Percentiles rank a stretch among this genome's conserved stretches.
Evolutionary conservation across 495 filamentous ascomycete genomes (phyloP).

Genomic region (Parachaetomium inaequale): DNA sequence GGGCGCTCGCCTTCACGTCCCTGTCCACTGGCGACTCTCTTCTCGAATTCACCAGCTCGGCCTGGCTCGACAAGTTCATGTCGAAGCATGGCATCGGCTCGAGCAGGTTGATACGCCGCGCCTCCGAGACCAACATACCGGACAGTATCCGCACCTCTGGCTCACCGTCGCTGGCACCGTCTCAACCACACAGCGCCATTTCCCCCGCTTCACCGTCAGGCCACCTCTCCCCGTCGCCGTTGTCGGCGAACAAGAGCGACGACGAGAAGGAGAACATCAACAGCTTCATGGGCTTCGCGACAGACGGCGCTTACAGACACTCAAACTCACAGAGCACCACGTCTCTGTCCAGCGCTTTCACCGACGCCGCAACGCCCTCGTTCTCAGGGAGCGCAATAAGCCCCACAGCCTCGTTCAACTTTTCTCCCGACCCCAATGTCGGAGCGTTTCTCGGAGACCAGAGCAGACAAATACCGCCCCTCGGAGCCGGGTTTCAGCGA

Average conservation of each 20-base stretch:
- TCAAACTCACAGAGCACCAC: slow-evolving; percentile 54
- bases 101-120: slow-evolving; percentile 59
- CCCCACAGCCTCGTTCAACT: slow-evolving; percentile 78
- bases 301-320: slow-evolving; percentile 52
- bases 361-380: slow-evolving; percentile 59
- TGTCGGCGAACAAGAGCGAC: slow-evolving; percentile 65
- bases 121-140: slow-evolving; percentile 62
- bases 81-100: slow-evolving; percentile 77
- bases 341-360: slow-evolving; percentile 55
- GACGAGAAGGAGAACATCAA: slow-evolving; percentile 52
- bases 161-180: slow-evolving; percentile 51
- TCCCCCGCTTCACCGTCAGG: slow-evolving; percentile 70
- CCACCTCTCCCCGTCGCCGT: slow-evolving; percentile 60
- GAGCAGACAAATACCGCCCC: slow-evolving; percentile 54
- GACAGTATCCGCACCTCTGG: slow-evolving; percentile 51
- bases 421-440: slow-evolving; percentile 68
- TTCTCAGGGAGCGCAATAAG: slow-evolving; percentile 75
- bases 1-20: slow-evolving; percentile 79
- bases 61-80: slow-evolving; percentile 97
- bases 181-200: slow-evolving; percentile 65
- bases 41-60: slow-evolving; percentile 66
- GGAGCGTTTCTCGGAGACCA: slow-evolving; percentile 68
- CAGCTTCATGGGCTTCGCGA: slow-evolving; percentile 49
- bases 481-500: slow-evolving; percentile 55
- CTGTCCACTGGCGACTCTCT: slow-evolving; percentile 68